Percentiles rank a stretch among this genome's conserved stretches.
Evolutionary conservation across 805 yeast species (phyloP).

Genomic region (Starmerella bombi): DNA sequence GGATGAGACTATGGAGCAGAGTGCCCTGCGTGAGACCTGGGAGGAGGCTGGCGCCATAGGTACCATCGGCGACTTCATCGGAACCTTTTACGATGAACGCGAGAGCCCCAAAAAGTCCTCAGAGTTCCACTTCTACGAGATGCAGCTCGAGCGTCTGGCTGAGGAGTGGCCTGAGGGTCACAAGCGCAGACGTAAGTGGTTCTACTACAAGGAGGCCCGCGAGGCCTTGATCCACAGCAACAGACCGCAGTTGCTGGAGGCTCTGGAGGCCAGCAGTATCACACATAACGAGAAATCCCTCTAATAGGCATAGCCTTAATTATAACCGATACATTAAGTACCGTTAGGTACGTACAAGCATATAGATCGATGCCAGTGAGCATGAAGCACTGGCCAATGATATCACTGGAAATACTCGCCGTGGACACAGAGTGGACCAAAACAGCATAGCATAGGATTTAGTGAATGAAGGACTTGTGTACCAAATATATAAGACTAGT

Average conservation of each 20-base stretch:
- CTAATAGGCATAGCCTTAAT: too few species aligned
- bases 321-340: neutral
- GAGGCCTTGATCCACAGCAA: constrained; percentile 24
- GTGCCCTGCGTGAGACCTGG: constrained; percentile 89
- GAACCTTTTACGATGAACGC: constrained; percentile 50
- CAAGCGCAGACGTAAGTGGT: constrained; percentile 61
- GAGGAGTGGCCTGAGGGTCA: constrained; percentile 64
- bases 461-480: too few species aligned
- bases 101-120: constrained; percentile 38
- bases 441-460: too few species aligned
- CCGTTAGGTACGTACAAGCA: neutral
- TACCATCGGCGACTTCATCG: constrained; percentile 40
- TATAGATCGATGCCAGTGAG: too few species aligned
- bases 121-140: constrained; percentile 78
- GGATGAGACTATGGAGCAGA: constrained; percentile 46
- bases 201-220: constrained; percentile 28
- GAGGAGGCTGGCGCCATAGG: constrained; percentile 93
- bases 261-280: constrained; percentile 18
- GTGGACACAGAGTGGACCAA: too few species aligned
- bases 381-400: too few species aligned
- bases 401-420: too few species aligned
- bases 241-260: constrained; percentile 26
- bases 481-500: too few species aligned
- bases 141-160: constrained; percentile 44
- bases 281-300: too few species aligned